Evolutionary conservation across 148 eudicot genomes (phyloP).

Genomic region (Oxyria digyna): DNA sequence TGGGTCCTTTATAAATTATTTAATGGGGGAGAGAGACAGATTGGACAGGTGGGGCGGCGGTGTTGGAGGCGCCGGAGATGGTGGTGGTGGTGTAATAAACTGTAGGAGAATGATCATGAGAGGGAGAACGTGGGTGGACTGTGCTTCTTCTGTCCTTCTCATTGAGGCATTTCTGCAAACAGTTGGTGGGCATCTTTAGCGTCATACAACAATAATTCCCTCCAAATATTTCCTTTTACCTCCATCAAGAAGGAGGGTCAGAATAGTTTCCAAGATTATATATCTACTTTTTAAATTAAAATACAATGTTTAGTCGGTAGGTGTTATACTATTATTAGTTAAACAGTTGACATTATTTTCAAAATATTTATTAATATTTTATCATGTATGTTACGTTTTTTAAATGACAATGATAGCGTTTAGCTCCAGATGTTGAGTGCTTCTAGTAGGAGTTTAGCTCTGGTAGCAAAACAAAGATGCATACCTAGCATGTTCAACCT

Average conservation of each 20-base stretch:
- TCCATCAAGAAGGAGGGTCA: not conserved
- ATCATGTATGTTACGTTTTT: no score
- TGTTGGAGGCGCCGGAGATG: not conserved
- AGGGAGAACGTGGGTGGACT: not conserved
- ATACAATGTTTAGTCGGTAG: no score
- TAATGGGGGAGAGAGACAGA: constrained; percentile 12
- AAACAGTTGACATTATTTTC: no score
- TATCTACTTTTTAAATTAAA: no score
- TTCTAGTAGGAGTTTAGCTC: no score
- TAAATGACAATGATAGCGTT: no score
- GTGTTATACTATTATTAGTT: no score
- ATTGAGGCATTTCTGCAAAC: constrained; percentile 32
- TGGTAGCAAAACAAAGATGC: no score
- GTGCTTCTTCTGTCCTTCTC: constrained; percentile 10
- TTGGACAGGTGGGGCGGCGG: constrained; percentile 10
- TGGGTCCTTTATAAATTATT: constrained; percentile 8
- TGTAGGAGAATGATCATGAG: not conserved
- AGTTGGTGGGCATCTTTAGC: constrained; percentile 27
- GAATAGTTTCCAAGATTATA: no score
- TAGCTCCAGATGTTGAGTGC: no score
- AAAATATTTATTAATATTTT: no score
- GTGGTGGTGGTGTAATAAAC: constrained; percentile 1
- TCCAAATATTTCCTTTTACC: not conserved
- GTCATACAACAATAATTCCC: constrained; percentile 1
- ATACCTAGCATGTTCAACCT: no score